A percentile compares a stretch with the other conserved stretches of the same genome.
Evolutionary conservation across 352 stramenopile genomes (phyloP).

Genomic region (Phytophthora capsici): DNA sequence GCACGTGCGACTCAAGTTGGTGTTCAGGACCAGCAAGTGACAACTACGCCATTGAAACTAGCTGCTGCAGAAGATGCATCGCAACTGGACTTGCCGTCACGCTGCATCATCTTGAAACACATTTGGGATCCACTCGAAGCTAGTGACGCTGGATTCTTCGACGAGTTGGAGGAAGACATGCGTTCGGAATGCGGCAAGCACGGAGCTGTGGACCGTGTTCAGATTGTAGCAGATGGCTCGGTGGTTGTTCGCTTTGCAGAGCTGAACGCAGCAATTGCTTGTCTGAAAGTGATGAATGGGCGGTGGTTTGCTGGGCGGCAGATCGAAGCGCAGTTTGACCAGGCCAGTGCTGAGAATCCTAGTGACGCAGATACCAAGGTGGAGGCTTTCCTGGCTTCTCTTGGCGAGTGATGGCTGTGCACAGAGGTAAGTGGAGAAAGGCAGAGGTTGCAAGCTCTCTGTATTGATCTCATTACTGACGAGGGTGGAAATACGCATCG

Average conservation of each 20-base stretch:
- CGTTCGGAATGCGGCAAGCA: constrained; percentile 73
- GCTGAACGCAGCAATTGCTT: constrained; percentile 66
- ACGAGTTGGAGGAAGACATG: constrained; percentile 85
- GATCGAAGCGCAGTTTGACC: constrained; percentile 69
- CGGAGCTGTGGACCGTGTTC: constrained; percentile 65
- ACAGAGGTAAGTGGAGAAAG: not conserved
- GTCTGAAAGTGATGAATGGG: constrained; percentile 76
- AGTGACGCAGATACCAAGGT: constrained; percentile 75
- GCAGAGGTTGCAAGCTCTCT: not conserved
- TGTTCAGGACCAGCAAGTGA: not conserved
- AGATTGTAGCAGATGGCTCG: constrained; percentile 65
- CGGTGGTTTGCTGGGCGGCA: constrained; percentile 83
- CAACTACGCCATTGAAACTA: not conserved
- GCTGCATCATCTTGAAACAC: constrained; percentile 66
- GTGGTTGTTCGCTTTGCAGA: constrained; percentile 68
- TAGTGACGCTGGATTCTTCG: constrained; percentile 59
- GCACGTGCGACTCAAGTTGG: not conserved
- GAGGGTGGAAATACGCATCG: constrained; percentile 62
- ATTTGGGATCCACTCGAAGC: constrained; percentile 67
- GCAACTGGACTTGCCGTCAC: constrained; percentile 53
- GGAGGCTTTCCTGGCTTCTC: constrained; percentile 78
- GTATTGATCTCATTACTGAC: constrained; percentile 19
- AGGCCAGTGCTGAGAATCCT: constrained; percentile 56
- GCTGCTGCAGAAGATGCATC: constrained; percentile 4
- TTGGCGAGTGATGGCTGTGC: constrained; percentile 41